These are phyloP conservation scores for Agapanthus africanus DNA, from an alignment of 106 monocot genomes.

Conservation along the genomic window DNA sequence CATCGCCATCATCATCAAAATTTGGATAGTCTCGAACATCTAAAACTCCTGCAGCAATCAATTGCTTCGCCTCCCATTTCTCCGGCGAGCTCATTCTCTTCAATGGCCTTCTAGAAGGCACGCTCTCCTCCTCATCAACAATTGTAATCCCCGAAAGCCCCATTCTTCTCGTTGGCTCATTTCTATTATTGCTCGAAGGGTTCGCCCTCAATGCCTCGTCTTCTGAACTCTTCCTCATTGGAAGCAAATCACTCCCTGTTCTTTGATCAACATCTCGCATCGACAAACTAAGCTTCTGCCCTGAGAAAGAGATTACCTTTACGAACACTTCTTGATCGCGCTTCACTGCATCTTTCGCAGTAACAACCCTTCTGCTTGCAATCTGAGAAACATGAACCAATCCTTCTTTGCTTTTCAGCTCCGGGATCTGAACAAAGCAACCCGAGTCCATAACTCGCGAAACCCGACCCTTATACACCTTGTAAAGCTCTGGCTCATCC, in stretches of 20 bases:
- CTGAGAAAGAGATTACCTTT: conserved; percentile 79
- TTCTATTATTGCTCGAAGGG: conserved; percentile 34
- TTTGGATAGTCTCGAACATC: conserved; percentile 57
- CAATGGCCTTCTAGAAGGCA: conserved; percentile 54
- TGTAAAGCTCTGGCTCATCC: conserved; percentile 69
- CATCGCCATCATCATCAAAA: conserved; percentile 93
- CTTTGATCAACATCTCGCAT: conserved; percentile 94
- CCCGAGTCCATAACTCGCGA: conserved; percentile 86
- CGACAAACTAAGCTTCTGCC: conserved; percentile 73
- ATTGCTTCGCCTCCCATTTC: conserved; percentile 94
- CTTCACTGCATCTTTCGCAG: conserved; percentile 73
- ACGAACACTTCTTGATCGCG: conserved; percentile 80
- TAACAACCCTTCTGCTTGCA: conserved; percentile 48
- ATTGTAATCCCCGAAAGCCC: conserved; percentile 79
- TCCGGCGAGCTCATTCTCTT: conserved; percentile 98
- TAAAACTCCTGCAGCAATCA: conserved; percentile 78
- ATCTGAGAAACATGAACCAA: conserved; percentile 89
- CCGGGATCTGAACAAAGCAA: conserved; percentile 79
- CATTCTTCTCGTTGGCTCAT: conserved; percentile 31
- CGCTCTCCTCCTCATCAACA: conserved; percentile 37
- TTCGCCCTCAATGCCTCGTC: conserved; percentile 56
- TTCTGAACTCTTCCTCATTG: conserved; percentile 46
- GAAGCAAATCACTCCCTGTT: conserved; percentile 71
- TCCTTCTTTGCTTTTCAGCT: conserved; percentile 64
- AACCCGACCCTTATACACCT: conserved; percentile 69